phyloP scores from a whole-genome alignment of 139 green algal species.

The Picochlorum sp. region DNA sequence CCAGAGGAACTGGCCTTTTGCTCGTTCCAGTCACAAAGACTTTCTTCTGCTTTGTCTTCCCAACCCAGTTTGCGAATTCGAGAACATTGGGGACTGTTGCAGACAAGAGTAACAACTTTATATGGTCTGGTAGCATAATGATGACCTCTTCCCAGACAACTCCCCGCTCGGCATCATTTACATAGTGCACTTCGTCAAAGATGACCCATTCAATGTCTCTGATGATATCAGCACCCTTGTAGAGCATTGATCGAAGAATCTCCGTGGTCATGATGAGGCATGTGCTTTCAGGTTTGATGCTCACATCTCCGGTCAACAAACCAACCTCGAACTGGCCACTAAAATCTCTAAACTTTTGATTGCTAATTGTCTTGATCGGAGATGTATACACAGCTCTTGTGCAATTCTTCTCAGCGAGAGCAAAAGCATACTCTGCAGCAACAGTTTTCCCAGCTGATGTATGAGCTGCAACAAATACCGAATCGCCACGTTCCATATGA shows the following conservation, averaged over 20 bases:
- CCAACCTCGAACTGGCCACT: slow-evolving; percentile 75
- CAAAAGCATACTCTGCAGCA: slow-evolving; percentile 95
- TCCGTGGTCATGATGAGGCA: slow-evolving; percentile 99
- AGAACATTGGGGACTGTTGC: slow-evolving; percentile 94
- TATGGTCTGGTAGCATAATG: slow-evolving; percentile 95
- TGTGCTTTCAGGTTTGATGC: slow-evolving; percentile 72
- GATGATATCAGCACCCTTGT: slow-evolving; percentile 86
- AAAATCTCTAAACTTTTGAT: slow-evolving; percentile 99
- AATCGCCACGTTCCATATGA: slow-evolving; percentile 57
- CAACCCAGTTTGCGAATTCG: slow-evolving; percentile 98
- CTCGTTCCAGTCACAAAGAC: slow-evolving; percentile 84
- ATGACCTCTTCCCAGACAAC: slow-evolving; percentile 95
- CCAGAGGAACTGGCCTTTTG: slow-evolving; percentile 84
- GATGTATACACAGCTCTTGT: slow-evolving; percentile 85
- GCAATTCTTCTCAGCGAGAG: slow-evolving; percentile 71
- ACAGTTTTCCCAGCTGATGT: slow-evolving; percentile 95
- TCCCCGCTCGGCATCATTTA: slow-evolving; percentile 87
- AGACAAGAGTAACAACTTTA: slow-evolving; percentile 87
- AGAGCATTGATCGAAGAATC: slow-evolving; percentile 93
- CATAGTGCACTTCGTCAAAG: slow-evolving; percentile 98
- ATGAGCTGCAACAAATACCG: slow-evolving; percentile 92
- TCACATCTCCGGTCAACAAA: slow-evolving; percentile 91
- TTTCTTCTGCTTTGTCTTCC: slow-evolving; percentile 80
- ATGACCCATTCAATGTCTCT: slow-evolving; percentile 94
- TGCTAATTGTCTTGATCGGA: slow-evolving; percentile 98